Conservation (phyloP, 2,329 filamentous ascomycete species). For the Trichoderma afroharzianum region DNA sequence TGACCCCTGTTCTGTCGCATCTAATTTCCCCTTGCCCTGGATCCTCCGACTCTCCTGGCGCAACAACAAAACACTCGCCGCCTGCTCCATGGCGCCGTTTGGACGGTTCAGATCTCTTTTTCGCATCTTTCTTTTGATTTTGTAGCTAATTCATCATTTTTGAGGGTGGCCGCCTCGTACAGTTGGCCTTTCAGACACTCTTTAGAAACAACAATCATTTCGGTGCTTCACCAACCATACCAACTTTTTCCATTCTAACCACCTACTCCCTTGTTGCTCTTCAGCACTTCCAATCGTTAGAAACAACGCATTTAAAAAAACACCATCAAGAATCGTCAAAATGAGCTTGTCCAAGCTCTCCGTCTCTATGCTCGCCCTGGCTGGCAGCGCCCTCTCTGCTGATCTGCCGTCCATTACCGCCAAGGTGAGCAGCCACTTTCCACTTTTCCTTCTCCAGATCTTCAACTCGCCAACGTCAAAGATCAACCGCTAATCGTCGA, state of each 20-base stretch:
- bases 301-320: background rate
- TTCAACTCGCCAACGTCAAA: background rate
- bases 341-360: conserved; percentile 35
- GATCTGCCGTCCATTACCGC: conserved; percentile 59
- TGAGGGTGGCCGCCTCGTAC: conserved; percentile 24
- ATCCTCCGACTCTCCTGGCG: conserved; percentile 2
- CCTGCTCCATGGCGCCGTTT: background rate
- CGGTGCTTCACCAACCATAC: background rate
- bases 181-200: conserved; percentile 30
- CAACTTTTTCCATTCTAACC: conserved; percentile 6
- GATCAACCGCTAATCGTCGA: conserved; percentile 10
- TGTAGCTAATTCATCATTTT: conserved; percentile 9
- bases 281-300: conserved; percentile 13
- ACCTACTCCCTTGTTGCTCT: background rate
- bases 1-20: background rate
- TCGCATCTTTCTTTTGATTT: conserved; percentile 12
- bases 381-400: conserved; percentile 40
- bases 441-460: background rate
- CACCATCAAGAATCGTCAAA: conserved; percentile 20
- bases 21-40: conserved; percentile 15
- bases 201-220: conserved; percentile 13
- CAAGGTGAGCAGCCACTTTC: conserved; percentile 52
- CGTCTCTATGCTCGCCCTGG: conserved; percentile 38
- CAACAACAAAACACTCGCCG: conserved; percentile 16
- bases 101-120: conserved; percentile 10